Evolutionary conservation across 1,284 basidiomycete genomes (phyloP).

Genomic region (Rhodotorula sp.): DNA sequence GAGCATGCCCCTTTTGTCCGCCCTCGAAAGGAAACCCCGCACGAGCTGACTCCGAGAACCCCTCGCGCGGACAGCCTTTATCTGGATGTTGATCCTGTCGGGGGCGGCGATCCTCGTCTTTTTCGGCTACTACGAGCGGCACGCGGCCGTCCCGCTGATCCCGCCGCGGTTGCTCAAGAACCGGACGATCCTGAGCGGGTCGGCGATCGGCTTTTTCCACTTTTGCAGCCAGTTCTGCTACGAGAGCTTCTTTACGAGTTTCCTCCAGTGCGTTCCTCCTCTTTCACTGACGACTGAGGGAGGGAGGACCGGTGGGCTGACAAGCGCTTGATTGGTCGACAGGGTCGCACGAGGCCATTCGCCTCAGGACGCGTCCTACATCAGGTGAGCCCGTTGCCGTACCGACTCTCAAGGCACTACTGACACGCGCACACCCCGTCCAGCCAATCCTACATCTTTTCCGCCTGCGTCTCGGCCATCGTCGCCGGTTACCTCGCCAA

Average conservation of each 20-base stretch:
- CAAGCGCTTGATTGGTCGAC: not conserved
- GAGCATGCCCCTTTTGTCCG: conserved; percentile 9
- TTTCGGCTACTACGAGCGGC: conserved; percentile 44
- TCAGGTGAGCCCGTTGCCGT: conserved; percentile 21
- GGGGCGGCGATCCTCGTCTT: conserved; percentile 41
- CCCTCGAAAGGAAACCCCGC: not conserved
- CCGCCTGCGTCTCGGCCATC: conserved; percentile 44
- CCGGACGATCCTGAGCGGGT: conserved; percentile 43
- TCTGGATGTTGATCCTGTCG: conserved; percentile 33
- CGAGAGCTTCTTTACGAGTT: conserved; percentile 46
- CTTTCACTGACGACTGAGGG: no score
- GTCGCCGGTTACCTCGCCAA: conserved; percentile 43
- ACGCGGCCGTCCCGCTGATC: conserved; percentile 42
- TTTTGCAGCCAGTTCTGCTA: conserved; percentile 42
- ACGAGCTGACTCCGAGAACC: not conserved
- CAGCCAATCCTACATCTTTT: conserved; percentile 46
- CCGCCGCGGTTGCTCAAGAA: conserved; percentile 43
- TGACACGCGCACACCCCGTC: not conserved
- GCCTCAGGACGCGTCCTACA: conserved; percentile 46
- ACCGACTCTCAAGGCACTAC: no score
- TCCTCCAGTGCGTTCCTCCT: conserved; percentile 39
- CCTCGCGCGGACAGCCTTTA: conserved; percentile 19
- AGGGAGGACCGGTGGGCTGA: not conserved
- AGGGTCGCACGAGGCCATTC: conserved; percentile 45
- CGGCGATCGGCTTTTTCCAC: conserved; percentile 45